Evolutionary conservation across 768 basidiomycete genomes (phyloP).

Genomic region (Mycena maculata): DNA sequence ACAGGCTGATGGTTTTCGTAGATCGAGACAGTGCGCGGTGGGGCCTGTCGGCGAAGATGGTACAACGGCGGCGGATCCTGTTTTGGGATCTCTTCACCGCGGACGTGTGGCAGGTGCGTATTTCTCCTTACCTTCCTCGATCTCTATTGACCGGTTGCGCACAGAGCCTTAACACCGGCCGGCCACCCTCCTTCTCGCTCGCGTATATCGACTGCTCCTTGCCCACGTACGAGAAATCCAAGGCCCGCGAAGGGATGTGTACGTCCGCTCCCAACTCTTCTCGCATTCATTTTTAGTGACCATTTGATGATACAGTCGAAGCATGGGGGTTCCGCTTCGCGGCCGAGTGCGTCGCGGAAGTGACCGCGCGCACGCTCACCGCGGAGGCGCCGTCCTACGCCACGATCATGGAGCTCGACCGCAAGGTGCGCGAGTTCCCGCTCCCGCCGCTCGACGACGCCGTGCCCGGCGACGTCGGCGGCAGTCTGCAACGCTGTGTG

Average conservation of each 20-base stretch:
- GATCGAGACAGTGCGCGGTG: constrained; percentile 77
- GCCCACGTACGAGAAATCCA: constrained; percentile 55
- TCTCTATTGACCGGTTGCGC: constrained; percentile 1
- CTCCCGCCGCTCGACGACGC: constrained; percentile 59
- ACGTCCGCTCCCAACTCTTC: constrained; percentile 24
- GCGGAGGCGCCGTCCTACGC: constrained; percentile 73
- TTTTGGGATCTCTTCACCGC: constrained; percentile 86
- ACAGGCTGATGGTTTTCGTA: constrained; percentile 35
- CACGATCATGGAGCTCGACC: constrained; percentile 75
- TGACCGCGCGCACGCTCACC: constrained; percentile 69
- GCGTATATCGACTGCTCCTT: constrained; percentile 76
- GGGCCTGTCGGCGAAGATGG: constrained; percentile 70
- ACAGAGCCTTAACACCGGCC: constrained; percentile 76
- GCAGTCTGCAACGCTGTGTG: constrained; percentile 58
- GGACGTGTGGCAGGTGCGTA: constrained; percentile 73
- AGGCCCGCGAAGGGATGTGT: constrained; percentile 44
- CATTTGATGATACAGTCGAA: constrained; percentile 54
- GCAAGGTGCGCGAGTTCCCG: constrained; percentile 74
- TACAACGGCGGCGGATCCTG: constrained; percentile 72
- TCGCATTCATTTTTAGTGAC: neutral
- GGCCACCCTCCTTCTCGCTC: constrained; percentile 75
- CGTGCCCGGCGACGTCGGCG: constrained; percentile 48
- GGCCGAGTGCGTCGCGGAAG: constrained; percentile 71
- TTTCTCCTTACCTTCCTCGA: neutral
- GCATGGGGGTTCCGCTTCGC: constrained; percentile 75